A percentile compares a stretch with the other conserved stretches of the same genome.
These are phyloP conservation scores for Cavenderia fasciculata DNA, from an alignment of 78 protist genomes.

Conservation along the genomic window DNA sequence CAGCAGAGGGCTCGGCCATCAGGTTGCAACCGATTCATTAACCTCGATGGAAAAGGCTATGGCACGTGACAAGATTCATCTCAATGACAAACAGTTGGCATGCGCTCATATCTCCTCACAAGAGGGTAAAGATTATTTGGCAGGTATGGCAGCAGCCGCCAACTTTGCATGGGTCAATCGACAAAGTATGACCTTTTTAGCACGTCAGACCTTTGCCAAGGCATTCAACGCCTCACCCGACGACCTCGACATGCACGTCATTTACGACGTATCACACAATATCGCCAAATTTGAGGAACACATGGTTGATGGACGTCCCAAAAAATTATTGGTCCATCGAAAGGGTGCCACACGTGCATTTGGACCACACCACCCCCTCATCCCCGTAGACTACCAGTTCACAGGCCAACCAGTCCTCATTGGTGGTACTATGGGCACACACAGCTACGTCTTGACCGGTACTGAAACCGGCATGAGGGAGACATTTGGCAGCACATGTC, in stretches of 20 bases:
- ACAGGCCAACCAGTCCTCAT: slow-evolving; percentile 96
- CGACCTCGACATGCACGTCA: slow-evolving; percentile 94
- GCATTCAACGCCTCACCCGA: slow-evolving; percentile 88
- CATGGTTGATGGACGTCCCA: slow-evolving; percentile 89
- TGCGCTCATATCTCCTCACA: slow-evolving; percentile 49
- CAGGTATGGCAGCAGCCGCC: slow-evolving; percentile 96
- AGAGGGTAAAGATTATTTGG: slow-evolving; percentile 88
- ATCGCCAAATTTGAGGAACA: slow-evolving; percentile 95
- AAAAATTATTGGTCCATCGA: slow-evolving; percentile 94
- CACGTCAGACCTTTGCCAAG: slow-evolving; percentile 86
- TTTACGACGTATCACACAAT: slow-evolving; percentile 98
- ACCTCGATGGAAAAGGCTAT: slow-evolving; percentile 92
- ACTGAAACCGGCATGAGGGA: slow-evolving; percentile 91
- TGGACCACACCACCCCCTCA: slow-evolving; percentile 96
- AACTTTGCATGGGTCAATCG: slow-evolving; percentile 97
- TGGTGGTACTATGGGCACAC: slow-evolving; percentile 98
- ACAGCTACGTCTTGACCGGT: slow-evolving; percentile 94
- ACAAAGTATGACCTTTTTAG: slow-evolving; percentile 88
- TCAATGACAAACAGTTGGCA: slow-evolving; percentile 90
- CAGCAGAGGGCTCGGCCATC: slow-evolving; percentile 97
- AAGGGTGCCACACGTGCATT: slow-evolving; percentile 98
- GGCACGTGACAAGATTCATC: slow-evolving; percentile 84
- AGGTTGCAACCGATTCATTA: slow-evolving; percentile 97
- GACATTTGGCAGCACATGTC: slow-evolving; percentile 96
- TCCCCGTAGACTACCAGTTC: slow-evolving; percentile 94